Evolutionary conservation across 2,329 filamentous ascomycete species (phyloP), one percentile per base, ranked within the genome.

Genomic region (Paracoccidioides lutzii): DNA sequence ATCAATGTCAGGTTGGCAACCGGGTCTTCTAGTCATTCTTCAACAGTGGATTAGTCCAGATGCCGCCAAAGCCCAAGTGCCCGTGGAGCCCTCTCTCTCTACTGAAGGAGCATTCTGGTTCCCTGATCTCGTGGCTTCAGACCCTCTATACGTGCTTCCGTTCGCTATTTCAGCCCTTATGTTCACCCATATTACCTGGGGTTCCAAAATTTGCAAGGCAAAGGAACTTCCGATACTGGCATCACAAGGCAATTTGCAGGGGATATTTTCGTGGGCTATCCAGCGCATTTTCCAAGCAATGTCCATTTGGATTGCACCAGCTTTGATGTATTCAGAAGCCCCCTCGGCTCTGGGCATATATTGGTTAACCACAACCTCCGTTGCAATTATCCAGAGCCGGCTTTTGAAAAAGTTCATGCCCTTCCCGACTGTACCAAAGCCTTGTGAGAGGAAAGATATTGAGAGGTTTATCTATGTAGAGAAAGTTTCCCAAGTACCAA

Each of bases 61-160:
- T 35, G 41, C 38, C 22, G 49, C 61, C 46, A 55, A 58, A 10
- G 53, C 62, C 30, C 53, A 66, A 41, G 57, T 70, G 30, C 62
- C 63, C 3, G 46, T 76, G 37, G 77, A 81, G 59, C 74, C 75
- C 3, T 73, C 75, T 4, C 67, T 84, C 14, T 73, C 75, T 4
- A 73, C 65, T 6, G 81, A 82, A 67, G 81, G 81, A n/a, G 73
- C 76, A 3, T 69, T 81, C 1, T 85, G 81, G 81, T 82, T 83
- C 55, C 73, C 76, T 0, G 73, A 84, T 63, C 73, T 85, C 12
- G 68, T 79, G 4, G 62, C 72, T 0, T 68, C 78, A 7, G 81
- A 84, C 60, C 73, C 79, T 0, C 74, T 73, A 2, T 67, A 75
- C 2, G 60, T 72, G 2, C 69, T 83, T 1, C 78, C 80, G 0